Evolutionary conservation across 805 yeast species (phyloP).

Genomic region (Lipomyces lipofer): DNA sequence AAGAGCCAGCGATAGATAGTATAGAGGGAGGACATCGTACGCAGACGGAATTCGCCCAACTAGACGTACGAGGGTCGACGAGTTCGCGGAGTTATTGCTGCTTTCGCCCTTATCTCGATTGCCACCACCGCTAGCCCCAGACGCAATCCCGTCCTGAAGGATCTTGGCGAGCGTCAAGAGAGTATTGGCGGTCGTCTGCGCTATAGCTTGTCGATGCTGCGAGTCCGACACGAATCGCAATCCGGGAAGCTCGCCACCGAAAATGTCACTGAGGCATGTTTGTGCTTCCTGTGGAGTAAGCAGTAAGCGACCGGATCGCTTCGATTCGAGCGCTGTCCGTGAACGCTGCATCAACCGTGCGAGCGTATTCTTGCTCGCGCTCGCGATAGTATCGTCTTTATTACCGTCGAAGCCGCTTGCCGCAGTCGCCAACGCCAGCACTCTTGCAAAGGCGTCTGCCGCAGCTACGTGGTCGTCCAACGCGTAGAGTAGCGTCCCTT

Average conservation of each 20-base stretch:
- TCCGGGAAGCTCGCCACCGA: slow-evolving; percentile 24
- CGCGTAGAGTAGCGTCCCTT: slow-evolving; percentile 32
- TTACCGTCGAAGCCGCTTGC: slow-evolving; percentile 3
- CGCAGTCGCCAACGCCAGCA: slow-evolving; percentile 22
- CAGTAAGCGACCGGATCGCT: slow-evolving; percentile 11
- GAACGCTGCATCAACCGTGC: slow-evolving; percentile 13
- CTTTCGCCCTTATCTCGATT: not conserved
- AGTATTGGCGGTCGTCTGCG: slow-evolving; percentile 34
- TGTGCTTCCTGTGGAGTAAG: slow-evolving; percentile 25
- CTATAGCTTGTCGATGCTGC: slow-evolving; percentile 21
- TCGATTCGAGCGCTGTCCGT: slow-evolving; percentile 17
- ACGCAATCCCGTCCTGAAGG: slow-evolving; percentile 39
- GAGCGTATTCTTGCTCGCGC: slow-evolving; percentile 7
- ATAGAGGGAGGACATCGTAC: slow-evolving; percentile 36
- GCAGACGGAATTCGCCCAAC: slow-evolving; percentile 35
- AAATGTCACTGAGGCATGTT: slow-evolving; percentile 30
- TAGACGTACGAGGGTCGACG: slow-evolving; percentile 28
- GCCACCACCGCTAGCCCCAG: slow-evolving; percentile 30
- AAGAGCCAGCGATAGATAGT: slow-evolving; percentile 37
- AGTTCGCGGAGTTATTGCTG: slow-evolving; percentile 14
- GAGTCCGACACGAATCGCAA: slow-evolving; percentile 10
- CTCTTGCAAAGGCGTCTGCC: slow-evolving; percentile 32
- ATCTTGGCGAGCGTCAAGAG: slow-evolving; percentile 40
- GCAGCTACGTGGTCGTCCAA: slow-evolving; percentile 36
- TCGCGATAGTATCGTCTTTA: slow-evolving; percentile 2